Percentiles rank a stretch among this genome's conserved stretches.
phyloP scores from a whole-genome alignment of 2,329 filamentous ascomycete genomes.

The Ceratocystis papillata region DNA sequence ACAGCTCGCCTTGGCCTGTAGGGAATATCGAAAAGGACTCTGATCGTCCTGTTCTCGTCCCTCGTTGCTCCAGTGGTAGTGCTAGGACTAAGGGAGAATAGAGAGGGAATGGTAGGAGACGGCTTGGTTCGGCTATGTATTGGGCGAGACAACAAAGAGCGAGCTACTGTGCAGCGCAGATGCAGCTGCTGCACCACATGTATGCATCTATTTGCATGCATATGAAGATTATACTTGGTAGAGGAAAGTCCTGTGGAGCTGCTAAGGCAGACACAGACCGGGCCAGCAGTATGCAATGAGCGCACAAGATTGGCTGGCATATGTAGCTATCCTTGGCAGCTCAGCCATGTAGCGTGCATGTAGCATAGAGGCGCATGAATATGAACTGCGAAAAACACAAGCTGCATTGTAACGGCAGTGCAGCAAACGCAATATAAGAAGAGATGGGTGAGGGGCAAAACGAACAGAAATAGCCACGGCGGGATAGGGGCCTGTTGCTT shows the following conservation, averaged over 20 bases:
- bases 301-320: neutral
- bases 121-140: neutral
- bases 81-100: neutral
- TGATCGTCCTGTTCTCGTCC: neutral
- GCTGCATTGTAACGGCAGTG: neutral
- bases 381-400: neutral
- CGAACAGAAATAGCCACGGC: neutral
- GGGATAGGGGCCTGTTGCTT: neutral
- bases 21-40: neutral
- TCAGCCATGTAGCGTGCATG: neutral
- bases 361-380: neutral
- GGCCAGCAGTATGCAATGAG: no score
- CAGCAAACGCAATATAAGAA: neutral
- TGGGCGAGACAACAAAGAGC: neutral
- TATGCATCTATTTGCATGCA: neutral
- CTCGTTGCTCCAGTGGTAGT: neutral
- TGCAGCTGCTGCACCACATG: neutral
- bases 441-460: neutral
- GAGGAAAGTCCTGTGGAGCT: no score
- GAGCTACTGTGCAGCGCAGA: neutral
- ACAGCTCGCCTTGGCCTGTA: neutral
- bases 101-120: neutral
- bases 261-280: no score
- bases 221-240: neutral
- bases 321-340: constrained; percentile 10